These are phyloP conservation scores for Mycogone perniciosa DNA, from an alignment of 2,329 filamentous ascomycete species.

Conservation along the genomic window DNA sequence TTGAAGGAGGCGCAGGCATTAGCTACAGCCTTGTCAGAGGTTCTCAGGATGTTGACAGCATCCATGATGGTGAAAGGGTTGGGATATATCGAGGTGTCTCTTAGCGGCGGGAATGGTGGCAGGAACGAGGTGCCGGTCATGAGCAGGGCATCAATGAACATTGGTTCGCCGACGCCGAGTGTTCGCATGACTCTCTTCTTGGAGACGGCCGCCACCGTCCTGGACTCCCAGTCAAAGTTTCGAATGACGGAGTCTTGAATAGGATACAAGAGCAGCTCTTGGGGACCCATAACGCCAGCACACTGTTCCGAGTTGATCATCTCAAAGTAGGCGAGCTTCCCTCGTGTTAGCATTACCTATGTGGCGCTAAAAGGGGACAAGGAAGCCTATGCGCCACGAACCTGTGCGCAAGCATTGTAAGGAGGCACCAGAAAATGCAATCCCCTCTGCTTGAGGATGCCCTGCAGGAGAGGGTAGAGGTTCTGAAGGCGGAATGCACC, in stretches of 20 bases:
- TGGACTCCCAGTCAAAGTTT: slow-evolving; percentile 60
- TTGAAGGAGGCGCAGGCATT: slow-evolving; percentile 70
- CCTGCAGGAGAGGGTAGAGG: slow-evolving; percentile 71
- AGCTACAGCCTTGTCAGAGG: slow-evolving; percentile 63
- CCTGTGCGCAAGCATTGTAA: slow-evolving; percentile 82
- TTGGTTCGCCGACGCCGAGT: slow-evolving; percentile 58
- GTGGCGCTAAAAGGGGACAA: background rate
- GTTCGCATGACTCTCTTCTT: slow-evolving; percentile 66
- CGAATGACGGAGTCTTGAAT: slow-evolving; percentile 68
- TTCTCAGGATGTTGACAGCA: slow-evolving; percentile 68
- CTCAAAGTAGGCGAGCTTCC: slow-evolving; percentile 71
- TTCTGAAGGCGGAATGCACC: slow-evolving; percentile 65
- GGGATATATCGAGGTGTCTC: slow-evolving; percentile 49
- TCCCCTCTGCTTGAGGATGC: slow-evolving; percentile 60
- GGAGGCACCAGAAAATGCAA: slow-evolving; percentile 78
- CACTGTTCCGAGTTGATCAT: slow-evolving; percentile 60
- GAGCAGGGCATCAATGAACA: slow-evolving; percentile 78
- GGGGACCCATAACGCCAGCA: slow-evolving; percentile 74
- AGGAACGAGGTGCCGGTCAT: slow-evolving; percentile 79
- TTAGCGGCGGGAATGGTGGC: slow-evolving; percentile 70
- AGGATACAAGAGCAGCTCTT: slow-evolving; percentile 80
- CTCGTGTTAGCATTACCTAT: slow-evolving; percentile 22
- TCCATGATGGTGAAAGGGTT: slow-evolving; percentile 61
- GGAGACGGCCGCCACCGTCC: slow-evolving; percentile 54
- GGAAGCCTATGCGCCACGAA: slow-evolving; percentile 33